Evolutionary conservation across 805 yeast species (phyloP).

Genomic region (Ogataea polymorpha): DNA sequence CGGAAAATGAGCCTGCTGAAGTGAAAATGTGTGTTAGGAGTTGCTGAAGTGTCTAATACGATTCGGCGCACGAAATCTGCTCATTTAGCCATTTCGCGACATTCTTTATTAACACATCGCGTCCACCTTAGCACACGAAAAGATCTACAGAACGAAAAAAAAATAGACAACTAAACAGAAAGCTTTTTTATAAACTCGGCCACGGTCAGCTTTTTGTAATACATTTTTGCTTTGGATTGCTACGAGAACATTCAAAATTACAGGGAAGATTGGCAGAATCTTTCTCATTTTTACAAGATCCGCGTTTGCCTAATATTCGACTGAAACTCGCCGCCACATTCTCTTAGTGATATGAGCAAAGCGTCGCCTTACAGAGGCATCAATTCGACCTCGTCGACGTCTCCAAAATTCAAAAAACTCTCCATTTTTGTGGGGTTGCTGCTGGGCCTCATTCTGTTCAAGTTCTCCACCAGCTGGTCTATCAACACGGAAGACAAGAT

Average conservation of each 20-base stretch:
- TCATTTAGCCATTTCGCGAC: no score
- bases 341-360: slow-evolving; percentile 17
- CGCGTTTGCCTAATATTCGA: not conserved
- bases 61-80: no score
- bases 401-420: slow-evolving; percentile 23
- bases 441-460: slow-evolving; percentile 28
- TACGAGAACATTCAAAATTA: not conserved
- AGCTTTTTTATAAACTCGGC: slow-evolving; percentile 2
- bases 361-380: slow-evolving; percentile 27
- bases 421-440: slow-evolving; percentile 28
- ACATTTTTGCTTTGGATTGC: not conserved
- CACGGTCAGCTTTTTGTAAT: not conserved
- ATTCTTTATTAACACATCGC: not conserved
- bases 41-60: no score
- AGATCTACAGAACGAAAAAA: slow-evolving; percentile 10
- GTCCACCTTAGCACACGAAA: not conserved
- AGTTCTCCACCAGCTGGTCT: slow-evolving; percentile 25
- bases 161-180: slow-evolving; percentile 15
- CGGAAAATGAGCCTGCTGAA: no score
- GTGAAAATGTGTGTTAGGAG: no score
- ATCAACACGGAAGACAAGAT: slow-evolving; percentile 26
- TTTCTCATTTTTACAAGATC: not conserved
- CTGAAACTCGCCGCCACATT: not conserved
- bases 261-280: not conserved
- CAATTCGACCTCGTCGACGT: slow-evolving; percentile 13